These are phyloP conservation scores for Botryotinia narcissicola DNA, from an alignment of 2,329 filamentous ascomycete genomes.

Conservation along the genomic window DNA sequence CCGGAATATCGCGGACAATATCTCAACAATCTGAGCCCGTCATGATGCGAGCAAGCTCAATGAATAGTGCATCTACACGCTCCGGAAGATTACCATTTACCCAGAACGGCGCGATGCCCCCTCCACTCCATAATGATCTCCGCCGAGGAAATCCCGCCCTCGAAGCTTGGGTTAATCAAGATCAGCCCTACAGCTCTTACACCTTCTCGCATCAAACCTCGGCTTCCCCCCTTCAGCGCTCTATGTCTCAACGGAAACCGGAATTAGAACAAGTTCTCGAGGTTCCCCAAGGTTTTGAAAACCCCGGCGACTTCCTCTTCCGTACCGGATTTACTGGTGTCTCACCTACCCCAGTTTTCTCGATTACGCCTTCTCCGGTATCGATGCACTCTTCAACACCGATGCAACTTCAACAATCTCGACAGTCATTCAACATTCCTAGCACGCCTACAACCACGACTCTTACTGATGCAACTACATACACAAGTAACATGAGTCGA, in stretches of 20 bases:
- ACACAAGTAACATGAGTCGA: conserved; percentile 38
- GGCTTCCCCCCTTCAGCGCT: conserved; percentile 24
- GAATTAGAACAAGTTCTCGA: conserved; percentile 35
- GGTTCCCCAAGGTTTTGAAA: conserved; percentile 30
- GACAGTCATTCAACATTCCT: conserved; percentile 31
- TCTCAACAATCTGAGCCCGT: conserved; percentile 35
- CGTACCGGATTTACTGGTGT: conserved; percentile 24
- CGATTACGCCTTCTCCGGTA: conserved; percentile 25
- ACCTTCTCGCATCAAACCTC: conserved; percentile 30
- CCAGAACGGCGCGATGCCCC: conserved; percentile 30
- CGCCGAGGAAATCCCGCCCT: conserved; percentile 30
- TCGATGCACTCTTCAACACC: conserved; percentile 9
- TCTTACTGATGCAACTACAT: conserved; percentile 37
- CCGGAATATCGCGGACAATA: conserved; percentile 28
- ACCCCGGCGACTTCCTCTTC: conserved; percentile 32
- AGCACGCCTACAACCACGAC: conserved; percentile 36
- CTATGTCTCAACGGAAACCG: conserved; percentile 29
- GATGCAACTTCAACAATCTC: conserved; percentile 26
- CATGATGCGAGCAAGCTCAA: conserved; percentile 36
- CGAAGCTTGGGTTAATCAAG: conserved; percentile 33
- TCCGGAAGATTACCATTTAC: conserved; percentile 33
- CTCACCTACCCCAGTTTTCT: conserved; percentile 25
- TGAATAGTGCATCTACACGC: conserved; percentile 32
- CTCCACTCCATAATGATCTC: conserved; percentile 29
- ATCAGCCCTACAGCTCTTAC: conserved; percentile 33